Evolutionary conservation across 2,329 filamentous ascomycete genomes (phyloP), one percentile per base, ranked within the genome.

Genomic region (Rugonectria rugulosa): DNA sequence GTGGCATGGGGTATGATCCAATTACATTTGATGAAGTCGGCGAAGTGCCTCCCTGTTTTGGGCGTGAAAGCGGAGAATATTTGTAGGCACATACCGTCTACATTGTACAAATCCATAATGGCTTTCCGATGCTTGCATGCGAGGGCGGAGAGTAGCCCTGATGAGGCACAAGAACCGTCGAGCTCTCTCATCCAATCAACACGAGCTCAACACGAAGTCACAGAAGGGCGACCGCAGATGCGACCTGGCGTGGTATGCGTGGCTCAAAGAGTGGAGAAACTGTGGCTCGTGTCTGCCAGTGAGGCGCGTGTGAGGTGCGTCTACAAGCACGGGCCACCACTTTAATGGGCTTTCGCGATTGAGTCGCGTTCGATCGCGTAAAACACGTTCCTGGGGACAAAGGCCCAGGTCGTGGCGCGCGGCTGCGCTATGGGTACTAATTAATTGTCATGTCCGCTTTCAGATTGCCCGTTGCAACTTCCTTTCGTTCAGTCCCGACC

Each of bases 361-460:
- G 6, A 17, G n/a, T 61, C 72, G 71, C 68, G 71, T 69, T 60
- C 47, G 20, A 56, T 69, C 72, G 71, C 72, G 72, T 65, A 44
- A 36, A 59, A 63, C 65, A 67, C 65, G 63, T 47, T 47, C 37
- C 21, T n/a, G 29, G 29, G 21, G 27, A 37, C 43, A 48, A 32
- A 45, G 56, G 49, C 19, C 60, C 26, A 36, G 34, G 41, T 58
- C 53, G 53, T 60, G 60, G 63, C 63, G 62, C 61, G 66, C 64
- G 63, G 63, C 57, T 62, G 40, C 52, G 53, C 37, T 47, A 52
- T 56, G 46, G 52, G 32, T 54, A 61, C 58, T 64, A 54, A 64
- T 62, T 49, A 56, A 48, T 56, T 53, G 20, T 34, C 47, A 55
- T 29, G 37, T 60, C 36, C 26, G 32, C 34, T 31, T 51, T 43